phyloP scores from a whole-genome alignment of 1,284 basidiomycete genomes.

The Ustilago sp. region DNA sequence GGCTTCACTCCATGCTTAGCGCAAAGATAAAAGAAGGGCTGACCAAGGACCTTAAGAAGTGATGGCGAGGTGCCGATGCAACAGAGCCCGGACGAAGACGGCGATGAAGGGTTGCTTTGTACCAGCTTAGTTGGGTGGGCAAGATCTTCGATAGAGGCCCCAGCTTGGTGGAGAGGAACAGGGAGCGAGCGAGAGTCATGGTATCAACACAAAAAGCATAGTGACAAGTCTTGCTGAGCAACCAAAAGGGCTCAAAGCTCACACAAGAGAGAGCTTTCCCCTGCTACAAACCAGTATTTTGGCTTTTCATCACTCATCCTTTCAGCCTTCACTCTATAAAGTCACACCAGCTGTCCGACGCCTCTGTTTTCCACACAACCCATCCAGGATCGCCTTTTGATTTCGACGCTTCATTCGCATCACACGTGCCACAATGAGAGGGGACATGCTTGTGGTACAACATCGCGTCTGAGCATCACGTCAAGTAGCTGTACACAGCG shows the following conservation, averaged over 20 bases:
- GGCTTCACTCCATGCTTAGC: too few species aligned
- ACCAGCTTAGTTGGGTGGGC: not conserved
- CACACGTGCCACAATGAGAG: not conserved
- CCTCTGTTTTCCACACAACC: not conserved
- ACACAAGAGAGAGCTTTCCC: not conserved
- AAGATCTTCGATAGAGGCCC: not conserved
- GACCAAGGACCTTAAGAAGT: too few species aligned
- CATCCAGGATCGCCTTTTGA: not conserved
- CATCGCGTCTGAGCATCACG: not conserved
- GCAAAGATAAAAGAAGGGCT: too few species aligned
- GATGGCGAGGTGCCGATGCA: too few species aligned
- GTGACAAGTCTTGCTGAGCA: not conserved
- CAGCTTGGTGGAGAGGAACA: not conserved
- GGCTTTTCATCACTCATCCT: not conserved
- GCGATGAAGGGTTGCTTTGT: not conserved
- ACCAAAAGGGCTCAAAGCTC: constrained; percentile 3
- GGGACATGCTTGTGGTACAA: not conserved
- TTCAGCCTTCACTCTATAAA: not conserved
- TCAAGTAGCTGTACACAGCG: not conserved
- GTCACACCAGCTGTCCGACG: constrained; percentile 1
- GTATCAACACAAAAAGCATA: not conserved
- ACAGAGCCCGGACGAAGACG: not conserved
- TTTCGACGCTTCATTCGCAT: not conserved
- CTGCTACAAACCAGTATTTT: not conserved
- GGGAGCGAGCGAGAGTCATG: not conserved